Percentiles rank a stretch among this genome's conserved stretches.
phyloP scores from a whole-genome alignment of 2,329 filamentous ascomycete genomes.

The Didymellaceae sp. region DNA sequence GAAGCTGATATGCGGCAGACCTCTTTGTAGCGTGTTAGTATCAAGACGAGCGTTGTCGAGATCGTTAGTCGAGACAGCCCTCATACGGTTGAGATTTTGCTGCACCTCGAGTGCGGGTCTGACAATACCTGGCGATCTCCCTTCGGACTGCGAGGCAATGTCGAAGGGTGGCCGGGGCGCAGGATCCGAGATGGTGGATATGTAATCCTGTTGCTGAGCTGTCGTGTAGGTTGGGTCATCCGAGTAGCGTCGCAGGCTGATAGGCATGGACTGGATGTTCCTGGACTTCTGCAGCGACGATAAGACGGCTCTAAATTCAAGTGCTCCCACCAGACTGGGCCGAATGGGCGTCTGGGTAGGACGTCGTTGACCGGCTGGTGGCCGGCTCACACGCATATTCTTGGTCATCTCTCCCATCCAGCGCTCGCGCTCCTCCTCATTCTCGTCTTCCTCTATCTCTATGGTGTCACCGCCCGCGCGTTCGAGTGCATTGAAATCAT shows the following conservation, averaged over 20 bases:
- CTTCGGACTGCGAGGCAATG: conserved; percentile 26
- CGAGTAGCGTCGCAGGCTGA: conserved; percentile 73
- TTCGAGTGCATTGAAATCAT: conserved; percentile 70
- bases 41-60: conserved; percentile 57
- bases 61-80: conserved; percentile 68
- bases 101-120: conserved; percentile 43
- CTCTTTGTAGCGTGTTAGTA: conserved; percentile 39
- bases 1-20: conserved; percentile 45
- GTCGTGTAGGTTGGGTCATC: conserved; percentile 63
- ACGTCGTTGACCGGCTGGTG: conserved; percentile 68
- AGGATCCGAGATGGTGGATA: conserved; percentile 59
- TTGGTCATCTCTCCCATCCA: conserved; percentile 82
- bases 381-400: conserved; percentile 87
- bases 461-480: conserved; percentile 63
- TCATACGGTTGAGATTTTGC: conserved; percentile 40
- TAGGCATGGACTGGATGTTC: conserved; percentile 73
- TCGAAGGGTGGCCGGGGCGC: conserved; percentile 48
- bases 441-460: conserved; percentile 63
- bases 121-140: conserved; percentile 27
- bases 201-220: conserved; percentile 55
- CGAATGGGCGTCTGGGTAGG: conserved; percentile 83
- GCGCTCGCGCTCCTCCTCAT: conserved; percentile 67
- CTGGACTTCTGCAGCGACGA: conserved; percentile 84
- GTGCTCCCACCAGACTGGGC: conserved; percentile 87
- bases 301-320: conserved; percentile 91